phyloP scores from a whole-genome alignment of 345 rosid genomes.

The Stellera chamaejasme region DNA sequence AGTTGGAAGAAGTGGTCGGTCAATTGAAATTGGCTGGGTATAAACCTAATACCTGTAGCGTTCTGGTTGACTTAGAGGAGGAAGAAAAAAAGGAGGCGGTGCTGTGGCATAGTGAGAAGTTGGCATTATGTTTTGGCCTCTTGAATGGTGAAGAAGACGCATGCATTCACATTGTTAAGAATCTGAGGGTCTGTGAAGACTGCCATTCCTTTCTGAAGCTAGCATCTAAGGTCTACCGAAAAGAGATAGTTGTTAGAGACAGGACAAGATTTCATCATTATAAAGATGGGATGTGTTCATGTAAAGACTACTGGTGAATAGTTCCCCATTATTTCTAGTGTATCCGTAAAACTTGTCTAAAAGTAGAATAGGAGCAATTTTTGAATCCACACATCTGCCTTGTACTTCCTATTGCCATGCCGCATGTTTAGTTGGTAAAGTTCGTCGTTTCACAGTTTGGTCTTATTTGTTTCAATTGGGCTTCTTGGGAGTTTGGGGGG shows the following conservation, averaged over 20 bases:
- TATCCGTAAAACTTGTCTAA: too few species aligned
- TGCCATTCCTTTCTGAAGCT: conserved; percentile 31
- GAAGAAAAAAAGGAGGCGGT: conserved; percentile 28
- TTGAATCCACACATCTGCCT: too few species aligned
- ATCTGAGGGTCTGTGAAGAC: conserved; percentile 42
- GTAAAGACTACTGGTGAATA: conserved; percentile 30
- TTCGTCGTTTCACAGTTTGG: too few species aligned
- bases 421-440: too few species aligned
- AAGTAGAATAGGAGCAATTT: too few species aligned
- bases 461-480: too few species aligned
- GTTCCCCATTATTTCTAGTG: neutral
- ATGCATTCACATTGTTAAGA: conserved; percentile 30
- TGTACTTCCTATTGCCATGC: too few species aligned
- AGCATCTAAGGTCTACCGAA: conserved; percentile 23
- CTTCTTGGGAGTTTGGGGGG: too few species aligned
- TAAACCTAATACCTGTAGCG: conserved; percentile 13
- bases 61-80: conserved; percentile 34
- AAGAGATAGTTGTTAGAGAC: conserved; percentile 27
- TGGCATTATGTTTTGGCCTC: conserved; percentile 33
- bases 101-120: conserved; percentile 32
- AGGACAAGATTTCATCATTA: conserved; percentile 32
- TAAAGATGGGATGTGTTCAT: conserved; percentile 29
- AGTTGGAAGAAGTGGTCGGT: conserved; percentile 32
- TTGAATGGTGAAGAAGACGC: conserved; percentile 14
- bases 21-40: conserved; percentile 23